Conservation (phyloP, 2,329 filamentous ascomycete genomes). For the Scolecobasidium constrictum region DNA sequence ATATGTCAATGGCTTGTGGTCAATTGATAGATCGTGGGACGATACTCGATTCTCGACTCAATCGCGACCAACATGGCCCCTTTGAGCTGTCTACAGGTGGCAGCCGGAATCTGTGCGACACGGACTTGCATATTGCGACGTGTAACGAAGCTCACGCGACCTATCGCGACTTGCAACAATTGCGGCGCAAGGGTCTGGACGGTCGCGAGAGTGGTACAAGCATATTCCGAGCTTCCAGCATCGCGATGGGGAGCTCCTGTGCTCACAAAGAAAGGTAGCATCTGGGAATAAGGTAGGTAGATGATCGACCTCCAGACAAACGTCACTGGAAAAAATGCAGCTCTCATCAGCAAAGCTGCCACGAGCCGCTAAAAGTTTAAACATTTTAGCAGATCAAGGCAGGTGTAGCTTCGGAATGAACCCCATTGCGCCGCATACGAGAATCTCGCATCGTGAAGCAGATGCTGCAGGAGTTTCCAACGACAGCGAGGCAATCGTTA, state of each 20-base stretch:
- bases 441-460: no score
- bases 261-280: no score
- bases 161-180: not conserved
- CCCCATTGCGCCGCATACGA: not conserved
- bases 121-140: not conserved
- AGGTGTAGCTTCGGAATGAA: not conserved
- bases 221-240: no score
- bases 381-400: not conserved
- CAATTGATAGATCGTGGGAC: no score
- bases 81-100: no score
- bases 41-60: not conserved
- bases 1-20: not conserved
- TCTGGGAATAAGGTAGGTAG: no score
- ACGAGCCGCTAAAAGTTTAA: not conserved
- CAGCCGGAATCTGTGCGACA: not conserved
- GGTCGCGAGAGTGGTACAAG: no score
- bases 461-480: no score
- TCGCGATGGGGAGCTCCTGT: no score
- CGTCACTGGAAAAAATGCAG: no score
- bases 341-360: no score
- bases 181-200: not conserved
- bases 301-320: no score
- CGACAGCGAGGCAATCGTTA: not conserved
- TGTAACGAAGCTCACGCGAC: not conserved
- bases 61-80: not conserved